Evolutionary conservation across 163 green algal genomes (phyloP).

Genomic region (Coccomyxa subellipsoidea): DNA sequence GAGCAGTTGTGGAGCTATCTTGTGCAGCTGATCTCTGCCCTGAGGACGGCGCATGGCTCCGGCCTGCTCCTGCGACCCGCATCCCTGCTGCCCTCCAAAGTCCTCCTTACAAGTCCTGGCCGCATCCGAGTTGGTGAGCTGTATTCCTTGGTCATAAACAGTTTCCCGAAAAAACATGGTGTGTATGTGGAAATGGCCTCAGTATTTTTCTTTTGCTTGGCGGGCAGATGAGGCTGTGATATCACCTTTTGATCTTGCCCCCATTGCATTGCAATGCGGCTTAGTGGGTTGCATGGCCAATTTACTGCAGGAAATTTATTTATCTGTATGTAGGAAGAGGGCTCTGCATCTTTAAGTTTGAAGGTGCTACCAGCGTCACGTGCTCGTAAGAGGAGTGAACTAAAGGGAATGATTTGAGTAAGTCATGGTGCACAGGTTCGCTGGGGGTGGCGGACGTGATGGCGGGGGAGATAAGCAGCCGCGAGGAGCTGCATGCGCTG

Average conservation of each 20-base stretch:
- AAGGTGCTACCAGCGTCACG: too few species aligned
- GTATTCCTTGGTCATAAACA: too few species aligned
- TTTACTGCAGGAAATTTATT: too few species aligned
- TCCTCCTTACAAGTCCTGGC: constrained; percentile 61
- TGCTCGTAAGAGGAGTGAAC: neutral
- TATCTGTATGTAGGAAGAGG: too few species aligned
- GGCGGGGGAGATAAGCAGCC: constrained; percentile 17
- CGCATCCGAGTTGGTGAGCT: constrained; percentile 56
- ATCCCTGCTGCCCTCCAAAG: constrained; percentile 65
- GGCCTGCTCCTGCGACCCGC: constrained; percentile 58
- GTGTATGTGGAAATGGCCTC: neutral
- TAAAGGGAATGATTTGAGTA: too few species aligned
- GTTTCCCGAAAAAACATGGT: too few species aligned
- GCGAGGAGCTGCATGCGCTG: constrained; percentile 42
- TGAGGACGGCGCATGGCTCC: constrained; percentile 71
- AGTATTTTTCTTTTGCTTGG: neutral
- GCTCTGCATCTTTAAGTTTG: too few species aligned
- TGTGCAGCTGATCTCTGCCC: constrained; percentile 64
- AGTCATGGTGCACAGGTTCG: too few species aligned
- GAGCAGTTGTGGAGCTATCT: constrained; percentile 84
- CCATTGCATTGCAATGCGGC: too few species aligned
- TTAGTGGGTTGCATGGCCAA: too few species aligned
- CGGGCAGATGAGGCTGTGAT: neutral
- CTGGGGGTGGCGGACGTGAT: constrained; percentile 72
- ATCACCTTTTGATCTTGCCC: neutral